Base-by-base conservation (phyloP, 106 monocot species). In the Apostasia ramifera region DNA sequence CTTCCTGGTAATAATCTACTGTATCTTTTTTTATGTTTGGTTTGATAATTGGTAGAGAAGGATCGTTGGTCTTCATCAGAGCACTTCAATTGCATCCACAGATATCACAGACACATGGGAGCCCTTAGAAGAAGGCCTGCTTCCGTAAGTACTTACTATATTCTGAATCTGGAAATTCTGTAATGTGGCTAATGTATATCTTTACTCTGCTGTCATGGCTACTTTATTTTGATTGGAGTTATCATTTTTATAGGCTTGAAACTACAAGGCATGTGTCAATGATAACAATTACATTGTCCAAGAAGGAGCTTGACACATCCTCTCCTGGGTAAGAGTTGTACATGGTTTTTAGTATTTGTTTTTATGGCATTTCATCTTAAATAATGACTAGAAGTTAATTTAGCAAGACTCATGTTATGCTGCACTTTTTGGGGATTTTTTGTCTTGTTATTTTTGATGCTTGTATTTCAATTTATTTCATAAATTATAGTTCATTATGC, bases 31-130 rank as follows among this genome's bases (percentile, higher is more conserved):
- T 56, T 45, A 5, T 70, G 43, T 70, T 41, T 66, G 39, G 10
- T 68, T 5, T 11, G 52, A 56, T n/a, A 46, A n/a, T 47, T 44
- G 8, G 55, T 6, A 86, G 83, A 80, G 87, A 75, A 80, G 87
- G 78, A 73, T 87, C 57, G 65, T 61, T 70, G 87, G 74, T 63
- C 83, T 87, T 74, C 87, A 83, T 57, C 87, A 87, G 55, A 83
- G 61, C 75, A 83, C 83, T 60, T 53, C 69, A 55, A 76, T 83
- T 63, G 71, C 74, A 13, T 87, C 87, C 12, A 82, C 67, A 63
- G 82, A 86, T 52, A 82, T 87, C 66, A 87, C 83, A 53, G 87
- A 87, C 64, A 87, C 83, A 58, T 87, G 87, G 87, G 87, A 87
- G 53, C 87, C 87, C 54, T 64, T 87, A 56, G 87, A 87, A 55